Percentiles rank a stretch among this genome's conserved stretches.
Conservation (phyloP, 225 moss, liverwort and hornwort genomes). For the Sphagnum tenellum region DNA sequence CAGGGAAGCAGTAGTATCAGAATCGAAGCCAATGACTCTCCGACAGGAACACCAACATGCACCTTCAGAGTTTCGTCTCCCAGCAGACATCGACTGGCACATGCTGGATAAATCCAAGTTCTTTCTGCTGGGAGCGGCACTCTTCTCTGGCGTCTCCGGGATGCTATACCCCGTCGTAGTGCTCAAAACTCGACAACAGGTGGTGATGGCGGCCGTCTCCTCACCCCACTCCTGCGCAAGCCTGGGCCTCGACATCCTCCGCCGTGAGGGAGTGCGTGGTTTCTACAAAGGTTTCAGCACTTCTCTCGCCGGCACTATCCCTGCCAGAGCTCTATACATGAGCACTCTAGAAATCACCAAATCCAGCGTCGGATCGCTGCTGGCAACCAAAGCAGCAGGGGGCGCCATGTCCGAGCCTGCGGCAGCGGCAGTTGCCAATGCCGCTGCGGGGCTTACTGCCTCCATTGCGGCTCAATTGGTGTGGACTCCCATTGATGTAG, state of each 20-base stretch:
- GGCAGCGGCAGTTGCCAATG: slow-evolving; percentile 47
- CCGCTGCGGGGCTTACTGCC: slow-evolving; percentile 46
- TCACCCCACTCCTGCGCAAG: slow-evolving; percentile 31
- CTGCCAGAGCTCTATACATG: slow-evolving; percentile 56
- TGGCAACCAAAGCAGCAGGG: slow-evolving; percentile 14
- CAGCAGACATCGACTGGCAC: slow-evolving; percentile 62
- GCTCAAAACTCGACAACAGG: slow-evolving; percentile 51
- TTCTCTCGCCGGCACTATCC: slow-evolving; percentile 47
- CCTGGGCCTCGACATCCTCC: slow-evolving; percentile 30
- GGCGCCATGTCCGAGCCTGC: slow-evolving; percentile 49
- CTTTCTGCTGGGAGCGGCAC: slow-evolving; percentile 51
- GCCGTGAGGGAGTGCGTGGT: slow-evolving; percentile 39
- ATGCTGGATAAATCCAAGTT: slow-evolving; percentile 59
- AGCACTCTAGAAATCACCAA: slow-evolving; percentile 51
- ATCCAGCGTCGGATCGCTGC: slow-evolving; percentile 20
- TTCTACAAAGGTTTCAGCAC: slow-evolving; percentile 52
- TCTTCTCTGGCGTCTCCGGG: slow-evolving; percentile 48
- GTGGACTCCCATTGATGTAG: slow-evolving; percentile 51
- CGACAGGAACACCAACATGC: slow-evolving; percentile 39
- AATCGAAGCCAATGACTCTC: slow-evolving; percentile 27
- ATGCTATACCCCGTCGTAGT: slow-evolving; percentile 47
- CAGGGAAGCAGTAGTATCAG: neutral
- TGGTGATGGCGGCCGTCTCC: slow-evolving; percentile 26
- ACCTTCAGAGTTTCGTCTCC: slow-evolving; percentile 45
- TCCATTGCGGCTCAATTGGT: slow-evolving; percentile 46